Base-by-base conservation (phyloP, 1,284 basidiomycete species). In the Flammula alnicola region DNA sequence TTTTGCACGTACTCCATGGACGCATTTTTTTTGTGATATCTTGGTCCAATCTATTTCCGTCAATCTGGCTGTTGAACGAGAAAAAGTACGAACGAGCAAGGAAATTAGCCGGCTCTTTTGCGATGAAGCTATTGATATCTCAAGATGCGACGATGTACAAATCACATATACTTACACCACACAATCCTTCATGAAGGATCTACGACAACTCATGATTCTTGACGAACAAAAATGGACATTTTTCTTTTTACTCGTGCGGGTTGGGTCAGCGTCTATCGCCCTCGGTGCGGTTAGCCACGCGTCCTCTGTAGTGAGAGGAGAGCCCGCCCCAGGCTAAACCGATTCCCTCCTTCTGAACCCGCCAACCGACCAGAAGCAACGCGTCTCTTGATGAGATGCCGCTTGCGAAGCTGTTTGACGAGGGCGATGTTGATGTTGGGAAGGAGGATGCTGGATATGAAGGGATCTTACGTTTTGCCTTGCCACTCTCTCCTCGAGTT, bases 121-220 rank as follows among this genome's bases (percentile, higher is more conserved):
- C 43, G 54, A 50, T 51, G 44, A 35, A 44, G 22, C 22, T 44
- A 44, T 50, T 23, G 43, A 41, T 51, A 54, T 57, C 52, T 29
- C 35, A 45, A 53, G 35, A 53, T 55, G 45, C 50, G 44, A 47
- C 51, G 31, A 32, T 32, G n/a, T 32, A 32, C 17, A 12, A n/a
- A 32, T 32, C 31, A 12, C 31, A 32, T 32, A n/a, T 7, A 32
- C 31, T 31, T 31, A 31, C 31, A 5, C 31, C 31, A 12, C 31
- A 16, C 31, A 32, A 32, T 56, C 53, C 55, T 63, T 62, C 56
- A 68, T 67, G 62, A 66, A 70, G 68, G 67, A 66, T 62, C 63
- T 52, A 74, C 64, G 70, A 72, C 48, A 48, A 51, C 56, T 60
- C 47, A 66, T 61, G 67, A 75, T 77, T 77, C 72, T 78, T 75